Conservation (phyloP, 1,284 basidiomycete species). For the Trametes versicolor region DNA sequence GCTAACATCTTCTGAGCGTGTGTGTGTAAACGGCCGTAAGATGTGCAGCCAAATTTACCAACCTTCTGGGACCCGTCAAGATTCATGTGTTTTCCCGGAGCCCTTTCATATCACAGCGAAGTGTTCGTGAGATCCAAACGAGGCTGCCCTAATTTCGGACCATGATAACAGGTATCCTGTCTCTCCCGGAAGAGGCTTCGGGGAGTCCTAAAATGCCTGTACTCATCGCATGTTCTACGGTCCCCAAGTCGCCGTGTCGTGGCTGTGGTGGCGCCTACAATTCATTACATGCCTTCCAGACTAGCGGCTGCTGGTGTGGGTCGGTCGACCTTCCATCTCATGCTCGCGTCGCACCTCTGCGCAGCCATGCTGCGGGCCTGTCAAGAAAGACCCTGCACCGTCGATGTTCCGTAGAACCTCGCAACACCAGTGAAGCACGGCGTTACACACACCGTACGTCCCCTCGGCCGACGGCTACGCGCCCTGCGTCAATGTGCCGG, state of each 20-base stretch:
- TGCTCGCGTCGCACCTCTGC: not conserved
- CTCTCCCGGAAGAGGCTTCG: not conserved
- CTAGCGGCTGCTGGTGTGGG: not conserved
- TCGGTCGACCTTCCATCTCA: not conserved
- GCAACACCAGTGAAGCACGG: not conserved
- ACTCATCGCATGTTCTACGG: not conserved
- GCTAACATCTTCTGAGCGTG: not conserved
- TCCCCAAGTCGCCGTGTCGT: conserved; percentile 1
- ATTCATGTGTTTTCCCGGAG: not conserved
- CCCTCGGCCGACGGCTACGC: not conserved
- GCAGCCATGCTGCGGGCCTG: not conserved
- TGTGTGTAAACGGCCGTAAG: too few relatives aligned
- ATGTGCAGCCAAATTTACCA: not conserved
- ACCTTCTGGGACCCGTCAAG: not conserved
- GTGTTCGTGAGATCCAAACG: too few relatives aligned
- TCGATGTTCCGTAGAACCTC: not conserved
- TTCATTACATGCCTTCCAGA: not conserved
- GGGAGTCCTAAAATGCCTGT: not conserved
- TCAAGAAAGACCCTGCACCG: not conserved
- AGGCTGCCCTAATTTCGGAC: not conserved
- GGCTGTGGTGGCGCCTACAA: conserved; percentile 21
- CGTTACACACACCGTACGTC: not conserved
- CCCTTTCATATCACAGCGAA: not conserved
- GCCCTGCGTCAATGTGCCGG: not conserved
- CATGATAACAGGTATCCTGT: not conserved